Evolutionary conservation across 1,284 basidiomycete genomes (phyloP).

Genomic region (Wallemia ichthyophaga): DNA sequence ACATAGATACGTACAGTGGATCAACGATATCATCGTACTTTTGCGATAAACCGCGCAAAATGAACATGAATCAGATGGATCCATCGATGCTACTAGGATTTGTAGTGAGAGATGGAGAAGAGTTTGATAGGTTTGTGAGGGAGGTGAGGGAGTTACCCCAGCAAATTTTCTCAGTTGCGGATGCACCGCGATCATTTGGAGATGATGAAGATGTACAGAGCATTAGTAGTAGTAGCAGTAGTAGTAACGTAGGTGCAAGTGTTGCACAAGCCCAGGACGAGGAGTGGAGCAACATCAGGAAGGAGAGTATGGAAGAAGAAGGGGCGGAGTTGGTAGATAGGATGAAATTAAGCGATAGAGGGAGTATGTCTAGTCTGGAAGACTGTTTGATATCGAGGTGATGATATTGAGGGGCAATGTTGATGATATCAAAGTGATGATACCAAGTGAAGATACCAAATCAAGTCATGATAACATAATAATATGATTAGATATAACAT

Average conservation of each 20-base stretch:
- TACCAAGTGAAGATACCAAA: too few species aligned
- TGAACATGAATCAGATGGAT: conserved; percentile 67
- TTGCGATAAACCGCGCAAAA: conserved; percentile 71
- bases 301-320: neutral
- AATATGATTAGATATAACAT: too few species aligned
- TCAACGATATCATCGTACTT: conserved; percentile 62
- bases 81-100: conserved; percentile 94
- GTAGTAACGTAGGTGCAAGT: neutral
- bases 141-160: conserved; percentile 20
- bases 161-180: conserved; percentile 14
- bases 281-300: neutral
- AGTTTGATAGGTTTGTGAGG: conserved; percentile 53
- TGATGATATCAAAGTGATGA: too few species aligned
- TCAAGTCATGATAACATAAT: too few species aligned
- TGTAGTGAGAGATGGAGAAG: conserved; percentile 43
- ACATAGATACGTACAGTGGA: conserved; percentile 28
- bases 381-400: neutral
- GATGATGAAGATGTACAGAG: neutral
- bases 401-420: too few species aligned
- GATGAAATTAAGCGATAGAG: neutral
- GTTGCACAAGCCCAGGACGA: neutral
- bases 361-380: neutral
- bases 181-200: conserved; percentile 6
- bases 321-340: neutral
- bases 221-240: conserved; percentile 1